Base-by-base conservation (phyloP, 148 eudicot species). In the Chenopodium formosanum region DNA sequence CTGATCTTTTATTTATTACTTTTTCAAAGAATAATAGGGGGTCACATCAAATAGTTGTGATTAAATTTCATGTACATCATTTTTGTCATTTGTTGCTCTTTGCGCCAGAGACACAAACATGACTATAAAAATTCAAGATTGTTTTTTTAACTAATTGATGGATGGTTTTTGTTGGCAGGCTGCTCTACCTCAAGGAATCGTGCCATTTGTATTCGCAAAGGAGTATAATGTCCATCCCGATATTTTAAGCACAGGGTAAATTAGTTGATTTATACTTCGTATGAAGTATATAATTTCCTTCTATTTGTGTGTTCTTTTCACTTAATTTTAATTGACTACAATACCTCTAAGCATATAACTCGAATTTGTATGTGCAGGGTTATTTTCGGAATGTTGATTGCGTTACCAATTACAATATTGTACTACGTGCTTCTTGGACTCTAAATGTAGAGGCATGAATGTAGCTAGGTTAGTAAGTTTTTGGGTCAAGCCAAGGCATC, bases 111-210 rank as follows among this genome's bases (percentile, higher is more conserved):
- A 34, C 37, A 34, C 17, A 53, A 53, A 53, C 60, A 4, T 34
- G 37, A 34, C 37, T 34, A 34, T 2, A 4, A 34, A 34, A 66
- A 40, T 40, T 40, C 8, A 40, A 40, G 44, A 40, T 25, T 25
- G 25, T 6, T 2, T 68, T 46, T 9, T 46, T n/a, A 48, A 60
- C 9, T 81, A 9, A 64, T 19, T n/a, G 50, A 46, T 58, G 16
- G 52, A 48, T 64, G 8, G 7, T 14, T 70, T 50, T 2, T 75
- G 31, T 60, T 27, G 1, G 17, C 86, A 95, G 99, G 99, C 99
- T 66, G 98, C 99, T 80, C 91, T 96, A 77, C 99, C 99, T n/a
- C 99, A 96, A 90, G 99, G 98, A 53, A 92, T 96, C 48, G 98
- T 96, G 14, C 98, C 98, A 3, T 94, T 94, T 40, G 98, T 95